A percentile compares a stretch with the other conserved stretches of the same genome.
Conservation (phyloP, 1,284 basidiomycete species). For the Tetrapyrgos nigripes region DNA sequence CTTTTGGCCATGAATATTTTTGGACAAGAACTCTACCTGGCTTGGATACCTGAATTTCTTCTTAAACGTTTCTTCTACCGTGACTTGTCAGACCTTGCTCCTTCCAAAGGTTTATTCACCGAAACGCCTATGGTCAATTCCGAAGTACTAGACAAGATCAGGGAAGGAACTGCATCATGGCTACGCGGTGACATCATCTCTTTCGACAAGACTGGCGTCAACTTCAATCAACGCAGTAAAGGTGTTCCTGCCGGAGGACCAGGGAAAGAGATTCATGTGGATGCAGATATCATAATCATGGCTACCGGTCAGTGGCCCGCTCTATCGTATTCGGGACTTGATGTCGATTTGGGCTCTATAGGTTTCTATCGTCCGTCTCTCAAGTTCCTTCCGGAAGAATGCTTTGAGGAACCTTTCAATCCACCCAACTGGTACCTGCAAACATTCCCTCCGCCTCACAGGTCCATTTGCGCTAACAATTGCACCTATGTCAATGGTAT, state of each 20-base stretch:
- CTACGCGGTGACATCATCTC: constrained; percentile 59
- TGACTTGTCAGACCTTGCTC: constrained; percentile 54
- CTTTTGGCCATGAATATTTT: constrained; percentile 63
- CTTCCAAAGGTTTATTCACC: constrained; percentile 53
- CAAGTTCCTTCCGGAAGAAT: constrained; percentile 59
- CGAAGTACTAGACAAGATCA: constrained; percentile 57
- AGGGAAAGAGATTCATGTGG: constrained; percentile 34
- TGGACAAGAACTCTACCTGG: constrained; percentile 55
- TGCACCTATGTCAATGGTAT: constrained; percentile 61
- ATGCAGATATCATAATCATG: constrained; percentile 64
- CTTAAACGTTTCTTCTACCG: constrained; percentile 53
- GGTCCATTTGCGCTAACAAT: constrained; percentile 65
- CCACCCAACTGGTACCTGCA: constrained; percentile 68
- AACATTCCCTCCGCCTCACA: constrained; percentile 67
- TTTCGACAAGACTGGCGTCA: constrained; percentile 51
- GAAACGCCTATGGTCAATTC: constrained; percentile 65
- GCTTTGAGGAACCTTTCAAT: constrained; percentile 67
- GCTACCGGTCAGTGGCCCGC: constrained; percentile 43
- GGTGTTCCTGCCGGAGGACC: constrained; percentile 18
- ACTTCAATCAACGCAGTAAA: constrained; percentile 34
- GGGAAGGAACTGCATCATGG: constrained; percentile 55
- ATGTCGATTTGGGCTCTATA: not conserved
- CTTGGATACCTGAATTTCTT: constrained; percentile 5
- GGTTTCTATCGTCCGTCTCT: constrained; percentile 65
- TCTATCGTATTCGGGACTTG: not conserved